phyloP scores from a whole-genome alignment of 306 rosid genomes.

The Adenanthera pavonina region DNA sequence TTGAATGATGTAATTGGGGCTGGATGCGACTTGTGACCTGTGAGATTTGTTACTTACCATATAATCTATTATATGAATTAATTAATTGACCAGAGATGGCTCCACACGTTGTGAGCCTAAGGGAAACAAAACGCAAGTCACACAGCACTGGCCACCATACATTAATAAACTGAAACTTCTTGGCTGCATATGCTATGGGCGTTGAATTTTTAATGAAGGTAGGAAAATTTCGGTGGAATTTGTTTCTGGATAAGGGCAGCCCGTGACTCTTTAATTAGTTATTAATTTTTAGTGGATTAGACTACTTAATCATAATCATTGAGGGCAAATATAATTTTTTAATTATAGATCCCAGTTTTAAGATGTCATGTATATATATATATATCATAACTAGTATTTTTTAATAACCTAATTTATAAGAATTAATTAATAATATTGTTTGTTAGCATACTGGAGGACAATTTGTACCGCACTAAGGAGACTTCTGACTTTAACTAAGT shows the following conservation, averaged over 20 bases:
- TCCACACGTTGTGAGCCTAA: neutral
- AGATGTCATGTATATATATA: neutral
- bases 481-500: neutral
- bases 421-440: neutral
- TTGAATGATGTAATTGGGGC: neutral
- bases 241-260: slow-evolving; percentile 12
- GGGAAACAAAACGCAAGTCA: neutral
- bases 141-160: neutral
- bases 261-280: slow-evolving; percentile 40
- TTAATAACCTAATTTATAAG: neutral
- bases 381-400: neutral
- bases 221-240: slow-evolving; percentile 23
- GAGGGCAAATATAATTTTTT: neutral
- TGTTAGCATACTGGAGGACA: neutral
- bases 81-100: neutral
- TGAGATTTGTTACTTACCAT: neutral
- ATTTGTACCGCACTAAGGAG: neutral
- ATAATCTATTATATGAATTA: neutral
- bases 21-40: neutral
- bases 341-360: neutral
- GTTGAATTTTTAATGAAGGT: neutral
- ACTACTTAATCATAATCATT: slow-evolving; percentile 1
- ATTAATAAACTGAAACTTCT: neutral
- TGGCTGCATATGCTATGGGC: neutral
- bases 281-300: neutral